Percentiles rank a stretch among this genome's conserved stretches.
phyloP scores from a whole-genome alignment of 2,329 filamentous ascomycete genomes.

The Venturia aucupariae region DNA sequence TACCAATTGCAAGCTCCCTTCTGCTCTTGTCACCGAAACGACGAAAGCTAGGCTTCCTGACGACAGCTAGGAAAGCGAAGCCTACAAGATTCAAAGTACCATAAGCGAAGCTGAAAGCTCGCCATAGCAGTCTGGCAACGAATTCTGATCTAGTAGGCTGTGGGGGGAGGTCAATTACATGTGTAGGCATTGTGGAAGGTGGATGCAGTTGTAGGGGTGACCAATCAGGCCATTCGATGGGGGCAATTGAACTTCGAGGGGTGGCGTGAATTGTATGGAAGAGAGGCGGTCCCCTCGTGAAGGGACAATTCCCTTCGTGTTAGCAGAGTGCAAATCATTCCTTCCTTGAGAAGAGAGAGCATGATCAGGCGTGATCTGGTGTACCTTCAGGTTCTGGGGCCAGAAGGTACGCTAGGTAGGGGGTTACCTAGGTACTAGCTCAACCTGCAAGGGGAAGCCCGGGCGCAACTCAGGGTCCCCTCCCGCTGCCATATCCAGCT shows the following conservation, averaged over 20 bases:
- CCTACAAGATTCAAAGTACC: slow-evolving; percentile 23
- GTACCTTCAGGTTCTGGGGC: no score
- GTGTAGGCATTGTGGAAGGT: background rate
- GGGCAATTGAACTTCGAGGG: background rate
- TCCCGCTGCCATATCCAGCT: background rate
- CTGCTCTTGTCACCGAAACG: slow-evolving; percentile 23
- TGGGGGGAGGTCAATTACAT: background rate
- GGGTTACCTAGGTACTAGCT: background rate
- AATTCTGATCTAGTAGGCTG: background rate
- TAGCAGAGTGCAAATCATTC: no score
- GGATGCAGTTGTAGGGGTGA: background rate
- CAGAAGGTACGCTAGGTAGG: no score
- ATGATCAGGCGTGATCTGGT: no score
- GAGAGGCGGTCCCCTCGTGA: no score
- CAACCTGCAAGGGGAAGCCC: background rate
- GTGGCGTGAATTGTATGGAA: background rate
- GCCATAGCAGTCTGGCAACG: slow-evolving; percentile 1
- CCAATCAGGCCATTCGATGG: background rate
- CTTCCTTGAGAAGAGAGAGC: background rate
- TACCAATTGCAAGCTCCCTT: slow-evolving; percentile 23
- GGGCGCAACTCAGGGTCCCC: background rate
- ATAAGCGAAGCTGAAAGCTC: slow-evolving; percentile 23
- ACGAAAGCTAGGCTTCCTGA: slow-evolving; percentile 23
- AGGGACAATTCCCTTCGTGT: no score
- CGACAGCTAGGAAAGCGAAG: slow-evolving; percentile 19